Percentiles rank a stretch among this genome's conserved stretches.
phyloP scores from a whole-genome alignment of 495 filamentous ascomycete species.

The Xylaria scruposa region DNA sequence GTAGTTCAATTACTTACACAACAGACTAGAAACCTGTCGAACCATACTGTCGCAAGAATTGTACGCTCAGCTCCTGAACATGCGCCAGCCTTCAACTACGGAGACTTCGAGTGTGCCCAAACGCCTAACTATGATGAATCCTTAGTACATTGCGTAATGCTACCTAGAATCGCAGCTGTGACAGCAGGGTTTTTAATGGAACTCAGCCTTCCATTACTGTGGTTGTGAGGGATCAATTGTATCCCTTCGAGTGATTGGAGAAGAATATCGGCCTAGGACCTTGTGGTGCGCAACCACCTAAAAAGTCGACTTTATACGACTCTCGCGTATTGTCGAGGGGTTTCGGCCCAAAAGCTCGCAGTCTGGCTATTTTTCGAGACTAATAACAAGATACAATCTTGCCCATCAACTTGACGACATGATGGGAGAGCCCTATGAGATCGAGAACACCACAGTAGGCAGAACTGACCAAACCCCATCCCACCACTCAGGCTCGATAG shows the following conservation, averaged over 20 bases:
- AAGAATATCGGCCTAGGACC: neutral
- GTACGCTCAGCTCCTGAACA: neutral
- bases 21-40: neutral
- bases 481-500: neutral
- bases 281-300: neutral
- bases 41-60: neutral
- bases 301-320: neutral
- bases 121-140: too few relatives aligned
- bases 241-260: neutral
- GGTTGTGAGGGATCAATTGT: neutral
- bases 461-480: neutral
- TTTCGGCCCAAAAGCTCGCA: neutral
- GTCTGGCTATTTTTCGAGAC: neutral
- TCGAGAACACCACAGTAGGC: neutral
- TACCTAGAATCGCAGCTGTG: neutral
- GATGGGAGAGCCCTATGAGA: neutral
- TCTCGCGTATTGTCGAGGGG: neutral
- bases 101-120: neutral
- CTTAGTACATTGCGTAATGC: neutral
- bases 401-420: neutral
- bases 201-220: neutral
- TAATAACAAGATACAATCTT: neutral
- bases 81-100: neutral
- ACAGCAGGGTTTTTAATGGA: neutral
- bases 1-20: neutral